These are phyloP conservation scores for Ocimum tenuiflorum DNA, from an alignment of 257 asterid species.

Conservation along the genomic window DNA sequence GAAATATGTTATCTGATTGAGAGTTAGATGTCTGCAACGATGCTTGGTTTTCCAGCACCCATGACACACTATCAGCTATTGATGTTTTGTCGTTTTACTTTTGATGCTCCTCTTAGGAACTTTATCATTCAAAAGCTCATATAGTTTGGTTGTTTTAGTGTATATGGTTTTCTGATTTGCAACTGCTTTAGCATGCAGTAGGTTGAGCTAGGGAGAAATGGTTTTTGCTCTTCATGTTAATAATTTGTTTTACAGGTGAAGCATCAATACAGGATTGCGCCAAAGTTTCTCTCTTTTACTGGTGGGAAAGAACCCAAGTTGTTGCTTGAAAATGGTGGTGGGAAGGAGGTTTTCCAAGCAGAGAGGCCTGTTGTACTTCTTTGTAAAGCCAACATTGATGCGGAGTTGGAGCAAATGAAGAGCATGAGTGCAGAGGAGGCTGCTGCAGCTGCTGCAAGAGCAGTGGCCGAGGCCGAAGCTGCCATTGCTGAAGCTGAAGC, in stretches of 20 bases:
- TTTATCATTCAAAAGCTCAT: too few species aligned
- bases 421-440: slow-evolving; percentile 69
- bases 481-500: slow-evolving; percentile 79
- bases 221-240: background rate
- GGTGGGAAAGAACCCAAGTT: slow-evolving; percentile 26
- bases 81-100: background rate
- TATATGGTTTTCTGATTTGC: background rate
- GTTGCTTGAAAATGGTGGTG: slow-evolving; percentile 29
- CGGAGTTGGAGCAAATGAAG: slow-evolving; percentile 67
- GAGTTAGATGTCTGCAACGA: background rate
- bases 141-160: background rate
- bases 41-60: too few species aligned
- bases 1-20: background rate
- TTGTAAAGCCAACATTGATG: slow-evolving; percentile 64
- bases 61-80: background rate
- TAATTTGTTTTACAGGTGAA: slow-evolving; percentile 52
- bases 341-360: slow-evolving; percentile 28
- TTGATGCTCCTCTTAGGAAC: background rate
- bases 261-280: slow-evolving; percentile 72
- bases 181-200: background rate
- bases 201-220: background rate
- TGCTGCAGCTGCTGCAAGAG: slow-evolving; percentile 75
- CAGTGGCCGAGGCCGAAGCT: slow-evolving; percentile 89
- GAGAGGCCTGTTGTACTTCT: slow-evolving; percentile 33
- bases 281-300: slow-evolving; percentile 38